phyloP scores from a whole-genome alignment of 2,329 filamentous ascomycete species.

The Chrysoporthe cubensis region DNA sequence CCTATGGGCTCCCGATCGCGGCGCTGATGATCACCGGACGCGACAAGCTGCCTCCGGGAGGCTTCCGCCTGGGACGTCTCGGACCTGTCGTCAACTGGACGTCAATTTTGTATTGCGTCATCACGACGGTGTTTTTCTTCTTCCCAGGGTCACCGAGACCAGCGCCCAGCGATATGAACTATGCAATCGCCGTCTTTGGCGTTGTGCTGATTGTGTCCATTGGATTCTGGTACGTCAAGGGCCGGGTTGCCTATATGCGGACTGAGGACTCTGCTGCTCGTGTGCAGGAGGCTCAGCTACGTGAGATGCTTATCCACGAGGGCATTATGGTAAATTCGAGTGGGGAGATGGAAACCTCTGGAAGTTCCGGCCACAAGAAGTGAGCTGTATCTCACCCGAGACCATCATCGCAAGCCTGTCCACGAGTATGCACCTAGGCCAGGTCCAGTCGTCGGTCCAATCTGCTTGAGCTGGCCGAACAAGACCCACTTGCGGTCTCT shows the following conservation, averaged over 20 bases:
- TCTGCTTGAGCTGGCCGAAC: not conserved
- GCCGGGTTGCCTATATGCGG: conserved; percentile 43
- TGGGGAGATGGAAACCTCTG: not conserved
- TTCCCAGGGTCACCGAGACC: conserved; percentile 53
- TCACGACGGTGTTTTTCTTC: conserved; percentile 61
- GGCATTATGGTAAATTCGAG: not conserved
- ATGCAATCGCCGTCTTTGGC: conserved; percentile 60
- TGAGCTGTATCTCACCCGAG: not conserved
- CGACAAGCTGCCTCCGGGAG: conserved; percentile 52
- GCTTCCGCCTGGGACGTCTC: conserved; percentile 31
- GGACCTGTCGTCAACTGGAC: conserved; percentile 51
- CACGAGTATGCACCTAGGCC: no score
- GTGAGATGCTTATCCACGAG: conserved; percentile 19
- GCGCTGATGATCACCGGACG: conserved; percentile 54
- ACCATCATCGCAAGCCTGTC: no score
- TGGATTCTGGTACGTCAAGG: conserved; percentile 55
- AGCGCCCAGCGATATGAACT: conserved; percentile 56
- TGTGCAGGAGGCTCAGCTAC: conserved; percentile 9
- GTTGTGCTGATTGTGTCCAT: conserved; percentile 56
- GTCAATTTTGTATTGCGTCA: conserved; percentile 53
- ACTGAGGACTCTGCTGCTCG: conserved; percentile 32
- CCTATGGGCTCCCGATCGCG: conserved; percentile 54
- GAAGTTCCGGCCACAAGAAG: not conserved
- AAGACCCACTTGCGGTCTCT: not conserved
- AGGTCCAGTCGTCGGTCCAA: no score